These are phyloP conservation scores for Cystofilobasidium bisporidii DNA, from an alignment of 768 basidiomycete genomes.

Conservation along the genomic window DNA sequence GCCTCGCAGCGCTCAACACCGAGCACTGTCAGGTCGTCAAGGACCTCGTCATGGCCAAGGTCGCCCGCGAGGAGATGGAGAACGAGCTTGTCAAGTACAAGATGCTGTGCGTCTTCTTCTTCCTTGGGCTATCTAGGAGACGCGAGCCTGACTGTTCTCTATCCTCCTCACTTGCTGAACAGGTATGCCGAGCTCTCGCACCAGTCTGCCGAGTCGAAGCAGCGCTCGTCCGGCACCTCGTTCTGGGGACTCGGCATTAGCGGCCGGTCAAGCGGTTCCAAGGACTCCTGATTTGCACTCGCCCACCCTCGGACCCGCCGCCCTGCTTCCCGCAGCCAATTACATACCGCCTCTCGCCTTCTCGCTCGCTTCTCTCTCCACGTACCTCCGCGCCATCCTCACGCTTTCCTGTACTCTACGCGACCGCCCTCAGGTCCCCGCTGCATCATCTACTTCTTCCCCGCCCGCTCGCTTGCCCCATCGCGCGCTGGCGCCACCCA, in stretches of 20 bases:
- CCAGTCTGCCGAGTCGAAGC: constrained; percentile 23
- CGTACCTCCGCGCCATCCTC: no score
- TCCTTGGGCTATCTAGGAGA: background rate
- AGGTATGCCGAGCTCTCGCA: constrained; percentile 70
- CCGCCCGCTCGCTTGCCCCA: no score
- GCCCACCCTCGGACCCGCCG: background rate
- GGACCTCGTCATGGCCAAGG: constrained; percentile 75
- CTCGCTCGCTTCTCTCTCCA: no score
- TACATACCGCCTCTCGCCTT: no score
- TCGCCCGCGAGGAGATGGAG: constrained; percentile 88
- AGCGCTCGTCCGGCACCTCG: constrained; percentile 10
- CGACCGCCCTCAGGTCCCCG: no score
- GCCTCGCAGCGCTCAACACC: constrained; percentile 63
- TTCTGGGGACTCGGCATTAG: constrained; percentile 14
- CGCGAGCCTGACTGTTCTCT: background rate
- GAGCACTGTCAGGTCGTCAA: constrained; percentile 57
- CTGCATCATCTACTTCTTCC: no score
- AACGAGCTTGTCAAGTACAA: constrained; percentile 90
- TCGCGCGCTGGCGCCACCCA: no score
- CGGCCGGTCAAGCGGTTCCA: background rate
- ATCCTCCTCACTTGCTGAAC: background rate
- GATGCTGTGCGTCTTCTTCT: constrained; percentile 55
- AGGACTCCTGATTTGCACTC: background rate
- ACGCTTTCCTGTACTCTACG: no score
- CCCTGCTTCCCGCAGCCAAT: background rate